phyloP scores from a whole-genome alignment of 495 filamentous ascomycete species.

The Neurospora cerealis region DNA sequence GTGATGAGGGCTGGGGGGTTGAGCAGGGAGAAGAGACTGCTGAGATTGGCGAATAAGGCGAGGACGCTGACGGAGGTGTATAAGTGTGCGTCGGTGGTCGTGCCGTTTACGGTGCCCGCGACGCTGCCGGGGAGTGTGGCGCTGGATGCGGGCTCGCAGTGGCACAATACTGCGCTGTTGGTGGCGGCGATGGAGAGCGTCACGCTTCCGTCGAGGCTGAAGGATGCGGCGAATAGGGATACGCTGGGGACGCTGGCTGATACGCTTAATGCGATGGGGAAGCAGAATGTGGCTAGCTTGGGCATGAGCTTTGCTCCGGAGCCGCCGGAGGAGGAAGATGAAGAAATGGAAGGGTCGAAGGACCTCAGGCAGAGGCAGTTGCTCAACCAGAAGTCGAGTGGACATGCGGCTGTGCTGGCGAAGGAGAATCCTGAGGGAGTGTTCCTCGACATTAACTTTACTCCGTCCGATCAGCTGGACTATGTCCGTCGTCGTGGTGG shows the following conservation, averaged over 20 bases:
- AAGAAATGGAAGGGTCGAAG: neutral
- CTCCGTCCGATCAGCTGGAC: constrained; percentile 19
- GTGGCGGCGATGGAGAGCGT: constrained; percentile 70
- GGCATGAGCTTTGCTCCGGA: constrained; percentile 38
- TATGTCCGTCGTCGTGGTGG: neutral
- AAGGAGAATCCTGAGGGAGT: constrained; percentile 11
- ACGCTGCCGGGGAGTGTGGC: constrained; percentile 49
- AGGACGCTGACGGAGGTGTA: constrained; percentile 56
- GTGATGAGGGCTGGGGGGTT: neutral
- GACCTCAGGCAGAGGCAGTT: neutral
- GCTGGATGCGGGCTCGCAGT: constrained; percentile 57
- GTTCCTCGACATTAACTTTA: constrained; percentile 17
- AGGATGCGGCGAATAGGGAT: constrained; percentile 36
- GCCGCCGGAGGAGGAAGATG: constrained; percentile 8
- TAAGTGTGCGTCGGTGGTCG: constrained; percentile 62
- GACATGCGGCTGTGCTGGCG: neutral
- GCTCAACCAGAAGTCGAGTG: neutral
- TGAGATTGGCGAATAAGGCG: constrained; percentile 57
- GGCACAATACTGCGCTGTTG: constrained; percentile 75
- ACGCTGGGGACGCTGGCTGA: constrained; percentile 56
- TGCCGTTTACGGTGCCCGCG: constrained; percentile 58
- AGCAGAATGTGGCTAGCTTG: constrained; percentile 69
- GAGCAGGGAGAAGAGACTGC: constrained; percentile 31
- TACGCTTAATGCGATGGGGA: constrained; percentile 64
- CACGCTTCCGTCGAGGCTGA: constrained; percentile 67